Conservation (phyloP, 2,329 filamentous ascomycete species). For the Colletotrichum endophyticum region DNA sequence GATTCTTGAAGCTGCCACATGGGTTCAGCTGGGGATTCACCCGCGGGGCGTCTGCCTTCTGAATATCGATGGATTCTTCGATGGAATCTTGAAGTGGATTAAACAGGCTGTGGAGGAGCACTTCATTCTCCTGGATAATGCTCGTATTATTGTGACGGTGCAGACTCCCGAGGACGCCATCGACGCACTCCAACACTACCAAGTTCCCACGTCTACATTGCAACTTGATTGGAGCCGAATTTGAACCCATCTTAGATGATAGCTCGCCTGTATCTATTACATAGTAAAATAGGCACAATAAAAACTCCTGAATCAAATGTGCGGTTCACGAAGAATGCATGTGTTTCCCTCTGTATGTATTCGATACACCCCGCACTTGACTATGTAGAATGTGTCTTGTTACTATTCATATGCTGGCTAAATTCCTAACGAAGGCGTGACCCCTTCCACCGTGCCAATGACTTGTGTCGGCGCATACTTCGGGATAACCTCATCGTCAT, state of each 20-base stretch:
- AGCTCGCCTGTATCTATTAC: fast-evolving
- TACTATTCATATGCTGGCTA: too few species aligned
- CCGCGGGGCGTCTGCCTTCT: slow-evolving; percentile 77
- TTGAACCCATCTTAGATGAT: fast-evolving
- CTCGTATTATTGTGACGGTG: slow-evolving; percentile 75
- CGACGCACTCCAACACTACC: slow-evolving; percentile 73
- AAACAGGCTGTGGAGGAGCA: slow-evolving; percentile 72
- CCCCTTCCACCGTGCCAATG: slow-evolving; percentile 90
- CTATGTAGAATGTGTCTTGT: too few species aligned
- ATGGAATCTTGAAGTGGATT: slow-evolving; percentile 85
- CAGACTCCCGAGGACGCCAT: slow-evolving; percentile 75
- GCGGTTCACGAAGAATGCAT: too few species aligned
- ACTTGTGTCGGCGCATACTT: slow-evolving; percentile 96
- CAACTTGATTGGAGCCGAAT: slow-evolving; percentile 74
- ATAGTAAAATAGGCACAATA: neutral
- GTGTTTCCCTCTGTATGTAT: too few species aligned
- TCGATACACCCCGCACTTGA: too few species aligned
- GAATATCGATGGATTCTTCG: slow-evolving; percentile 92
- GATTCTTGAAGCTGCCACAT: slow-evolving; percentile 87
- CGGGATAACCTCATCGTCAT: slow-evolving; percentile 98
- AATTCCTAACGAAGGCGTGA: too few species aligned
- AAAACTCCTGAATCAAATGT: neutral
- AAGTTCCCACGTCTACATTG: slow-evolving; percentile 75
- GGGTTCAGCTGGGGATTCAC: slow-evolving; percentile 98
- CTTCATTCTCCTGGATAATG: too few species aligned